A percentile compares a stretch with the other conserved stretches of the same genome.
Conservation (phyloP, 108 stramenopile genomes). For the Hondaea fermentalgiana region DNA sequence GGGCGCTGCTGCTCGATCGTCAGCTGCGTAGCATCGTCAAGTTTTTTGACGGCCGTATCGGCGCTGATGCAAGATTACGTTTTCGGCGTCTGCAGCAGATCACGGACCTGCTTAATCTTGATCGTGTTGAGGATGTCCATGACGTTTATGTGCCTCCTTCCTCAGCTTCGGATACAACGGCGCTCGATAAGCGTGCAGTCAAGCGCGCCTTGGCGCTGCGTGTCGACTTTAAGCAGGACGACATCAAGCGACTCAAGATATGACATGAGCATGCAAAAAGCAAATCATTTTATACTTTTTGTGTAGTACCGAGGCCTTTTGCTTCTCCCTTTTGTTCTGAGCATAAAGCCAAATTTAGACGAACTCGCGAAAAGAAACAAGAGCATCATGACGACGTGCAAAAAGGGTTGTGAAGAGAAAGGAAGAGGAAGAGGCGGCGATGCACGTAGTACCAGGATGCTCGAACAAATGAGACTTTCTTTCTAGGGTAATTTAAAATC, state of each 20-base stretch:
- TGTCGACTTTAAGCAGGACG: neutral
- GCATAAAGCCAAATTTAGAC: no score
- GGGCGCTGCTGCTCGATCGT: neutral
- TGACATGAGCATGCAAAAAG: neutral
- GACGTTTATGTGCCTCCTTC: neutral
- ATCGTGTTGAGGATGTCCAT: neutral
- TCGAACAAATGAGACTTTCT: no score
- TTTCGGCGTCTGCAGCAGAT: neutral
- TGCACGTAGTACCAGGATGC: no score
- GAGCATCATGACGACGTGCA: no score
- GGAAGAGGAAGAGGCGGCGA: no score
- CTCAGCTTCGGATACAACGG: neutral
- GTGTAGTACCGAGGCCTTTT: no score
- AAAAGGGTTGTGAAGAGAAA: no score
- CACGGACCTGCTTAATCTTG: neutral
- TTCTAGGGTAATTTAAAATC: no score
- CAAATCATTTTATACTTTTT: no score
- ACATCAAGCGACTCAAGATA: slow-evolving; percentile 5
- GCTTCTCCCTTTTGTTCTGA: no score
- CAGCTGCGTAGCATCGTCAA: neutral
- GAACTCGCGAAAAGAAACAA: no score
- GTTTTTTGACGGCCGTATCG: neutral
- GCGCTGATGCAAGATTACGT: neutral
- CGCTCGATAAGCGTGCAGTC: neutral
- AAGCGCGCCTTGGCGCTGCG: slow-evolving; percentile 15